Conservation (phyloP, 345 rosid genomes). For the Citrus trifoliata region DNA sequence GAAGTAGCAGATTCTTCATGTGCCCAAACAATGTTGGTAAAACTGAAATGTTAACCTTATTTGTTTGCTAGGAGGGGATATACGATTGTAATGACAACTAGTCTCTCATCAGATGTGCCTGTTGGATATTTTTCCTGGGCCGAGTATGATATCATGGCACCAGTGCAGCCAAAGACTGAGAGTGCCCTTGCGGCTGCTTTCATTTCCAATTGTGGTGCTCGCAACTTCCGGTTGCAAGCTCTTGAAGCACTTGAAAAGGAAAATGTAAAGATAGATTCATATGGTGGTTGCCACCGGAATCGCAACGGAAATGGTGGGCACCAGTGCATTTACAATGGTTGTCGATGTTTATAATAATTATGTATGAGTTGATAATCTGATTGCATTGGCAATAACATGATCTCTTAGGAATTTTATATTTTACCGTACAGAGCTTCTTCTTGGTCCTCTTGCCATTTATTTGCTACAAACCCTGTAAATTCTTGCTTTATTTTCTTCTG, state of each 20-base stretch:
- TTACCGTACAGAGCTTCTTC: neutral
- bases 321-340: neutral
- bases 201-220: constrained; percentile 92
- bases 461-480: neutral
- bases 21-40: neutral
- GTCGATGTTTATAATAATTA: neutral
- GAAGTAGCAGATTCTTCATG: neutral
- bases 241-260: constrained; percentile 66
- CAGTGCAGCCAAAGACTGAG: constrained; percentile 77
- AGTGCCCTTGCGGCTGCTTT: constrained; percentile 91
- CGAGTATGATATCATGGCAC: constrained; percentile 94
- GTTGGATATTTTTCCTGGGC: constrained; percentile 99
- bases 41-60: constrained; percentile 4
- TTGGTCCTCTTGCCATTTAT: neutral
- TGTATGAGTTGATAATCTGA: neutral
- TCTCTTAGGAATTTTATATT: neutral
- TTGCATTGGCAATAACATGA: neutral
- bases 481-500: neutral
- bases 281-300: constrained; percentile 86
- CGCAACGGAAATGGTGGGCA: constrained; percentile 71
- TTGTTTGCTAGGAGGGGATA: constrained; percentile 64
- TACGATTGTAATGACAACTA: constrained; percentile 82
- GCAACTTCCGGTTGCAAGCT: constrained; percentile 85
- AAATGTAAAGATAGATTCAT: constrained; percentile 69
- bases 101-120: constrained; percentile 98